Evolutionary conservation across 805 yeast species (phyloP), one percentile per base, ranked within the genome.

Genomic region (Candida chauliodis): DNA sequence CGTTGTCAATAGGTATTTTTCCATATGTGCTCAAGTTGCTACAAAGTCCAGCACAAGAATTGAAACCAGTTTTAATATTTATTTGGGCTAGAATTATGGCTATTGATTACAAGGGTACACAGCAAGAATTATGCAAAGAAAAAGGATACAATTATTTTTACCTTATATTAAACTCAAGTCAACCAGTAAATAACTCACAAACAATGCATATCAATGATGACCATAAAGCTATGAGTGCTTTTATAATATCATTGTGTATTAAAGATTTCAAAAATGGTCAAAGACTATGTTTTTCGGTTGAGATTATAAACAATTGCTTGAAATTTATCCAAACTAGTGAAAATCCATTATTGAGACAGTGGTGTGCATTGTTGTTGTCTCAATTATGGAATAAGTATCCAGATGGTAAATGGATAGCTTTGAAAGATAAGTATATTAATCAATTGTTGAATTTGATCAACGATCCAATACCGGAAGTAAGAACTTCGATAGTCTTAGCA

Each of bases 81-180:
- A 93, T 93, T 38, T 93, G 99, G 99, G 96, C 98, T 0, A 73
- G 98, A 48, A 88, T 93, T 16, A 88, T 93, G 93, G 90, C 97
- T 2, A 95, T 93, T 17, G 98, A 91, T 59, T 83, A 84, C 56
- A 76, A 78, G 47, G 83, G 84, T 52, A 87, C 96, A 3, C 99
- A 93, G 58, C 89, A 83, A 45, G 99, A 93, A 53, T 72, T 93
- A 21, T 76, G 93, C 46, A 90, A 90, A 51, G 98, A 91, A 53
- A 84, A 83, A 52, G 96, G 96, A 0, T 90, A 80, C 59, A 79
- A 81, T 50, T 91, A 93, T 58, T 93, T 93, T 56, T 78, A 88
- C 30, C 78, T 81, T 43, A 87, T 91, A 53, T 64, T 93, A 31
- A 80, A 81, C 40, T 61, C 69, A 32, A 57, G 49, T 30, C 57